Evolutionary conservation across 1,139 yeast species (phyloP).

Genomic region (Protomyces lactucae-debilis): DNA sequence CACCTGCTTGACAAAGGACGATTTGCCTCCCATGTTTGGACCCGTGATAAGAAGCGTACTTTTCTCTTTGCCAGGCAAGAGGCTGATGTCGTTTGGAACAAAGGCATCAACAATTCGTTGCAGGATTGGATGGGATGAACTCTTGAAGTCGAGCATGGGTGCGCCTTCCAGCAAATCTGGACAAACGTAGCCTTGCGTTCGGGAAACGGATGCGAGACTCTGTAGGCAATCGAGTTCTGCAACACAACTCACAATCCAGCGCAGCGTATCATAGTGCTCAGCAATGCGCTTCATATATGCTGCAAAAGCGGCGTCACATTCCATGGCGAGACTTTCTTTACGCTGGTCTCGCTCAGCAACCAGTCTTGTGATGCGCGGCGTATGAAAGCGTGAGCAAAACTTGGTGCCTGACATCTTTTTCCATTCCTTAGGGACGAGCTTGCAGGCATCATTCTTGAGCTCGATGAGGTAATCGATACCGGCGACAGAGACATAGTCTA

Average conservation of each 20-base stretch:
- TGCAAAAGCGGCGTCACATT: constrained; percentile 54
- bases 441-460: constrained; percentile 55
- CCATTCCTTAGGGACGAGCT: constrained; percentile 68
- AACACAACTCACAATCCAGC: constrained; percentile 49
- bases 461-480: constrained; percentile 71
- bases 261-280: constrained; percentile 52
- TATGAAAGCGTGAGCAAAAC: constrained; percentile 63
- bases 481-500: constrained; percentile 53
- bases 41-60: constrained; percentile 61
- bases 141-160: constrained; percentile 56
- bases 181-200: constrained; percentile 49
- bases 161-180: constrained; percentile 51
- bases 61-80: constrained; percentile 32
- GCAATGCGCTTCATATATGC: constrained; percentile 48
- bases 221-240: constrained; percentile 69
- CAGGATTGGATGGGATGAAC: constrained; percentile 60
- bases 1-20: constrained; percentile 61
- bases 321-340: constrained; percentile 53
- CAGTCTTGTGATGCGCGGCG: constrained; percentile 53
- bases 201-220: constrained; percentile 62
- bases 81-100: constrained; percentile 60
- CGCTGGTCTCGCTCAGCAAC: constrained; percentile 57
- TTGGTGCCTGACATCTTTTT: constrained; percentile 48
- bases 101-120: constrained; percentile 51
- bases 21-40: constrained; percentile 75